Base-by-base conservation (phyloP, 2,329 filamentous ascomycete genomes). In the Fusarium avenaceum region DNA sequence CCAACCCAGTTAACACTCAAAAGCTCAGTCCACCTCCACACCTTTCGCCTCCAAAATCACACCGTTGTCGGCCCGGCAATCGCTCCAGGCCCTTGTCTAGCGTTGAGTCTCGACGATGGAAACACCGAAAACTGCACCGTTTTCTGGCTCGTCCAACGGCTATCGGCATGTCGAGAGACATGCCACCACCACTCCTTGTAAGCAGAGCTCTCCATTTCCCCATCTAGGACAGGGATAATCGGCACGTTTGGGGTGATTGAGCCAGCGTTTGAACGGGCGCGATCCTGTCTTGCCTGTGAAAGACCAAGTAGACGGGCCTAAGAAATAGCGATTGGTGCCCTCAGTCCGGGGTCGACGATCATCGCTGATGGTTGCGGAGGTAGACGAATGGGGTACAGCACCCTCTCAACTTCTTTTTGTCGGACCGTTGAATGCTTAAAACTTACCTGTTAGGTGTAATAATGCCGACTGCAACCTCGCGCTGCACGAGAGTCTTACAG, bases 121-220 rank as follows among this genome's bases (percentile, higher is more conserved):
- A 49, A 17, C 55, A 56, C 63, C 61, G 63, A 65, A 50, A 50
- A 39, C 61, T 46, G 44, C 61, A 56, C 61, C 61, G 55, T 65
- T 65, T 40, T 44, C n/a, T 28, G 26, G n/a, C 28, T 39, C 14
- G 30, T 30, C 40, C 26, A 44, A 57, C 62, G 55, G 63, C 22
- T 65, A 49, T 57, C 62, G 62, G 62, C 61, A 65, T 61, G 4
- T 35, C 14, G 8, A 35, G 33, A 17, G 33, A 35, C 33, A 35
- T 35, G 33, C 33, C 33, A 35, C 33, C 33, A 30, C 33, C 33
- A 30, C 28, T 10, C 33, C n/a, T 24, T 45, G 8, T 6, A 20
- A 39, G 33, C 30, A 24, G 20, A 43, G 17, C 17, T 39, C 8
- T 39, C 30, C 28, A 2, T 30, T 30, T 30, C 28, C 10, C 24